phyloP scores from a whole-genome alignment of 169 alveolate species.

The Plasmodium ovale region DNA sequence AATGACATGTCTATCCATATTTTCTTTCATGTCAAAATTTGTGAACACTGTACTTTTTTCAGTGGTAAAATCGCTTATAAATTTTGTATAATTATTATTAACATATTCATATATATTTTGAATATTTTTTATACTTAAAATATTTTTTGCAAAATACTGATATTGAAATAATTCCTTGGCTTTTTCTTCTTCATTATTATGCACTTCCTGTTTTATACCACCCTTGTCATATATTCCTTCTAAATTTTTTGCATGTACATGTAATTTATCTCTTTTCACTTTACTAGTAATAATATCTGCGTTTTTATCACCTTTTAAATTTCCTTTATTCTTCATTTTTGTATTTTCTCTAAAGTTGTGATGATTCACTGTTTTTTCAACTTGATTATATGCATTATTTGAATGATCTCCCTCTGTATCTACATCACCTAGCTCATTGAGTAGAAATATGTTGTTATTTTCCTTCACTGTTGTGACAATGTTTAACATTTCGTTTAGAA shows the following conservation, averaged over 20 bases:
- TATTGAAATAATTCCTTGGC: neutral
- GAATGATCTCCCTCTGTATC: neutral
- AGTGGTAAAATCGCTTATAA: slow-evolving; percentile 58
- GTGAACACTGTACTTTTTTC: slow-evolving; percentile 58
- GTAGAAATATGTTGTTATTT: slow-evolving; percentile 42
- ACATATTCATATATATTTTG: slow-evolving; percentile 46
- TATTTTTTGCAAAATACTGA: slow-evolving; percentile 20
- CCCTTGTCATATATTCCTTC: neutral
- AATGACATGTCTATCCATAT: slow-evolving; percentile 42
- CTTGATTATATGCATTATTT: neutral
- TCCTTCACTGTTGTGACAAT: slow-evolving; percentile 46
- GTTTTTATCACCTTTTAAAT: neutral
- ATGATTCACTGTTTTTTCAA: too few species aligned
- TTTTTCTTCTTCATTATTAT: neutral
- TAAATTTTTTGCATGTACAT: neutral
- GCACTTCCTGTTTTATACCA: neutral
- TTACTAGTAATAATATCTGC: neutral
- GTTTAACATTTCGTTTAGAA: slow-evolving; percentile 19
- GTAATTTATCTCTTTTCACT: neutral
- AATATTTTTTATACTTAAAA: slow-evolving; percentile 39
- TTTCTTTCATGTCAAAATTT: slow-evolving; percentile 51
- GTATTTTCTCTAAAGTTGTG: neutral
- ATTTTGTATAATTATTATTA: slow-evolving; percentile 46
- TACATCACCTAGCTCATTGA: slow-evolving; percentile 14
- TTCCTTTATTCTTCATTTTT: neutral